Percentiles rank a stretch among this genome's conserved stretches.
Evolutionary conservation across 371 early-diverging fungal species (phyloP).

Genomic region (Zopfochytrium polystomum): DNA sequence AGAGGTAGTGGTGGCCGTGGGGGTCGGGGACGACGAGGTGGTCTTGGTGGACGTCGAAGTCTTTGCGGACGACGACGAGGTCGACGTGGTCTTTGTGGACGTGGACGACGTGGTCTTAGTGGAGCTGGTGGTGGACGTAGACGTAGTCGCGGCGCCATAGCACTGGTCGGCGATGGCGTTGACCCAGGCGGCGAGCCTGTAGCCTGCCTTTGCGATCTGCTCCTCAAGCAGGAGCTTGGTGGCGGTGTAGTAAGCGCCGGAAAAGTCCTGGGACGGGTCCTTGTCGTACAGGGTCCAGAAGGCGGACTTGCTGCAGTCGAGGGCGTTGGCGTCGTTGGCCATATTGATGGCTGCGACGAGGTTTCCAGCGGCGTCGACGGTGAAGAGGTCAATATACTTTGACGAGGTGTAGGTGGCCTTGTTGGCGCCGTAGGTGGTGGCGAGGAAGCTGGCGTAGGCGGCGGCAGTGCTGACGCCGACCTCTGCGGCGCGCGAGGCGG

Average conservation of each 20-base stretch:
- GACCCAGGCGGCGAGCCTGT: slow-evolving; percentile 27
- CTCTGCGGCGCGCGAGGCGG: slow-evolving; percentile 12
- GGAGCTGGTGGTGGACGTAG: not conserved
- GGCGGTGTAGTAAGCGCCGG: slow-evolving; percentile 17
- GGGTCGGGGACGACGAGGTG: not conserved
- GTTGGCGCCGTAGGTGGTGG: slow-evolving; percentile 9
- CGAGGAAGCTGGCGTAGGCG: slow-evolving; percentile 10
- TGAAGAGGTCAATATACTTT: slow-evolving; percentile 14
- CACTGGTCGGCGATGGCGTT: slow-evolving; percentile 27
- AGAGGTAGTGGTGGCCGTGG: not conserved
- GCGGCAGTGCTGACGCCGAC: slow-evolving; percentile 7
- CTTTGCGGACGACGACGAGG: not conserved
- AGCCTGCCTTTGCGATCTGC: slow-evolving; percentile 27
- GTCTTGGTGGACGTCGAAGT: not conserved
- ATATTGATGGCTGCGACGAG: slow-evolving; percentile 7
- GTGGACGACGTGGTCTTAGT: not conserved
- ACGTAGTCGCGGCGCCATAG: not conserved
- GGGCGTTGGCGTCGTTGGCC: slow-evolving; percentile 14
- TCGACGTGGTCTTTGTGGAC: not conserved
- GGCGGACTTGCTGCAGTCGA: slow-evolving; percentile 10
- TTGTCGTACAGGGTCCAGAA: slow-evolving; percentile 30
- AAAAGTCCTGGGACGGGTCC: slow-evolving; percentile 24
- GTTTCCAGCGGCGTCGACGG: not conserved
- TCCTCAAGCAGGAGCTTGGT: slow-evolving; percentile 15
- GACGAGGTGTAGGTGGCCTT: slow-evolving; percentile 5